phyloP scores from a whole-genome alignment of 2,329 filamentous ascomycete genomes.

The Cercospora canescens region DNA sequence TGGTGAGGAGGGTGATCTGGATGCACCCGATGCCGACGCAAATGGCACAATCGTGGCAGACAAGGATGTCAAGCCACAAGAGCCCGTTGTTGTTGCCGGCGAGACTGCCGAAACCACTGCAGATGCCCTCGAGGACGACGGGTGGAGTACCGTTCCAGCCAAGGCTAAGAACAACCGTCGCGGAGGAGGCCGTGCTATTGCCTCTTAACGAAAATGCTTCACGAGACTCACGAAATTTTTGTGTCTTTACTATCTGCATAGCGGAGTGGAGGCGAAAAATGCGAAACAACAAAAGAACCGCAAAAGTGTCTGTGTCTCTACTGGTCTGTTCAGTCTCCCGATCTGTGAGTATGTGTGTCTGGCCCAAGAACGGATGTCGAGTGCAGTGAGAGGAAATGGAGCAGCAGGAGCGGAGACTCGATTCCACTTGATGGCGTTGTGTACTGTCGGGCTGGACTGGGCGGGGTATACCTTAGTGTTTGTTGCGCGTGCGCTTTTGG shows the following conservation, averaged over 20 bases:
- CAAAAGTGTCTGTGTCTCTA: not conserved
- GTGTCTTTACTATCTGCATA: slow-evolving; percentile 10
- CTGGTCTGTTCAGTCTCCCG: not conserved
- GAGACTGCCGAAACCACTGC: slow-evolving; percentile 43
- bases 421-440: not conserved
- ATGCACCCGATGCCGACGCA: slow-evolving; percentile 48
- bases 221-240: slow-evolving; percentile 6
- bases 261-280: slow-evolving; percentile 2
- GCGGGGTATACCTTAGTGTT: not conserved
- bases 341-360: not conserved
- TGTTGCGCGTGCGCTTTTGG: not conserved
- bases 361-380: not conserved
- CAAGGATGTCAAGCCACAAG: slow-evolving; percentile 58
- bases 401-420: not conserved
- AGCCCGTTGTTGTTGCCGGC: slow-evolving; percentile 45
- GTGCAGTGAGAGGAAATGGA: not conserved
- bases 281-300: not conserved
- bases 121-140: slow-evolving; percentile 52
- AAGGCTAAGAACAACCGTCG: slow-evolving; percentile 48
- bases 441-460: not conserved
- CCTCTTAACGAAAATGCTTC: slow-evolving; percentile 38
- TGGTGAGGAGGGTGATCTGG: slow-evolving; percentile 41
- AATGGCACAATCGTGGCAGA: slow-evolving; percentile 53
- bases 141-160: slow-evolving; percentile 54
- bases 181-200: slow-evolving; percentile 47